Evolutionary conservation across 1,284 basidiomycete species (phyloP).

Genomic region (Peniophora sp.): DNA sequence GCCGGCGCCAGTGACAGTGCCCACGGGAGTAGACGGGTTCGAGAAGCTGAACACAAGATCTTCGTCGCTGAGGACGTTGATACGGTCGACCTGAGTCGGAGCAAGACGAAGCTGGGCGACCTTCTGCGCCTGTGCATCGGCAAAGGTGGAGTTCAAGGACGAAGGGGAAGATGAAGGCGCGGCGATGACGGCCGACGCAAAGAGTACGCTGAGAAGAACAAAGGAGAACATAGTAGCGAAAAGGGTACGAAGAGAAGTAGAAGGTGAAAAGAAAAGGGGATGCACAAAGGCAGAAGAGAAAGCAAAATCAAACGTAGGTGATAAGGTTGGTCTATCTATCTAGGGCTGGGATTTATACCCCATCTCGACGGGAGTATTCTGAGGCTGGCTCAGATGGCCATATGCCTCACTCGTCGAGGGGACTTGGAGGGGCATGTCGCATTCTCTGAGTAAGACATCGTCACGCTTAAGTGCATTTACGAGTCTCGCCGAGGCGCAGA

Average conservation of each 20-base stretch:
- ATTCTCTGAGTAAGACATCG: too few species aligned
- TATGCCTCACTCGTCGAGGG: too few species aligned
- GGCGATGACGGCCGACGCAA: background rate
- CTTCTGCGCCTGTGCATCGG: constrained; percentile 1
- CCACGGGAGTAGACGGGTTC: background rate
- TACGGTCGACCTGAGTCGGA: constrained; percentile 14
- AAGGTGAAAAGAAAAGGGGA: constrained; percentile 1
- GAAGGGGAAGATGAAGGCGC: background rate
- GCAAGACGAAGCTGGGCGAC: constrained; percentile 11
- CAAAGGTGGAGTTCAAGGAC: background rate
- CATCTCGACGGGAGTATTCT: too few species aligned
- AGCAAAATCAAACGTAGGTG: too few species aligned
- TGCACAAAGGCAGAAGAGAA: background rate
- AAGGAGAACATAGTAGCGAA: background rate
- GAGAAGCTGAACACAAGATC: background rate
- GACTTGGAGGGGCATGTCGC: too few species aligned
- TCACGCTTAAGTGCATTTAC: too few species aligned
- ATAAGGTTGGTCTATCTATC: too few species aligned
- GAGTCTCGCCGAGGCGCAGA: too few species aligned
- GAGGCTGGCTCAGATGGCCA: too few species aligned
- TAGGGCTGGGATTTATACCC: too few species aligned
- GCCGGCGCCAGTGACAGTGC: constrained; percentile 2
- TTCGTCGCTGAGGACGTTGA: constrained; percentile 18
- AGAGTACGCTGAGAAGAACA: background rate
- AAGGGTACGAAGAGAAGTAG: background rate